phyloP scores from a whole-genome alignment of 805 yeast genomes.

The Kodamaea kaohsiungensis region DNA sequence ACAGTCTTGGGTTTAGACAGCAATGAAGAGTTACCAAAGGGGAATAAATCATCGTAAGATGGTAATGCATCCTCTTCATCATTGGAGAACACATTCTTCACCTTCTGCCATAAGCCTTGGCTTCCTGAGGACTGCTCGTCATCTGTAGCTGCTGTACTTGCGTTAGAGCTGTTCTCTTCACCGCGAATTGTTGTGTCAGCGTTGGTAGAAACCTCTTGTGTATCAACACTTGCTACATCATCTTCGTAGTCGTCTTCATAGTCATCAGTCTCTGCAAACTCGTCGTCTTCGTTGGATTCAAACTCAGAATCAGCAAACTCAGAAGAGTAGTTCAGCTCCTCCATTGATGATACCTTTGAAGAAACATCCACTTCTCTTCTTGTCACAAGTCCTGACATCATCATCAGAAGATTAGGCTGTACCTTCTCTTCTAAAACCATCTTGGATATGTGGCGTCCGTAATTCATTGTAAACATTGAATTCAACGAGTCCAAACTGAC shows the following conservation, averaged over 20 bases:
- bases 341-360: background rate
- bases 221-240: conserved; percentile 1
- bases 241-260: conserved; percentile 21
- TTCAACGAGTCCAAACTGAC: conserved; percentile 41
- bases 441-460: conserved; percentile 42
- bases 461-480: conserved; percentile 38
- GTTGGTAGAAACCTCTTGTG: background rate
- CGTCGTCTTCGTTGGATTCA: conserved; percentile 31
- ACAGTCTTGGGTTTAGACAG: conserved; percentile 34
- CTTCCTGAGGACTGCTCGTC: conserved; percentile 2
- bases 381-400: conserved; percentile 11
- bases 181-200: background rate
- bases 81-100: conserved; percentile 42
- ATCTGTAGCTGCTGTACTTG: conserved; percentile 5
- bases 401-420: background rate
- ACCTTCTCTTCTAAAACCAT: conserved; percentile 32
- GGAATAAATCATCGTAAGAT: conserved; percentile 74
- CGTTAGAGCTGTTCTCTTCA: conserved; percentile 1
- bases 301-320: conserved; percentile 37
- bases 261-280: conserved; percentile 34
- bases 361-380: conserved; percentile 11
- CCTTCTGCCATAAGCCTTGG: conserved; percentile 43
- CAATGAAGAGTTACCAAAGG: conserved; percentile 38
- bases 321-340: conserved; percentile 11
- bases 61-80: conserved; percentile 50